Base-by-base conservation (phyloP, 2,329 filamentous ascomycete genomes). In the Dendrostoma leiphaemia region DNA sequence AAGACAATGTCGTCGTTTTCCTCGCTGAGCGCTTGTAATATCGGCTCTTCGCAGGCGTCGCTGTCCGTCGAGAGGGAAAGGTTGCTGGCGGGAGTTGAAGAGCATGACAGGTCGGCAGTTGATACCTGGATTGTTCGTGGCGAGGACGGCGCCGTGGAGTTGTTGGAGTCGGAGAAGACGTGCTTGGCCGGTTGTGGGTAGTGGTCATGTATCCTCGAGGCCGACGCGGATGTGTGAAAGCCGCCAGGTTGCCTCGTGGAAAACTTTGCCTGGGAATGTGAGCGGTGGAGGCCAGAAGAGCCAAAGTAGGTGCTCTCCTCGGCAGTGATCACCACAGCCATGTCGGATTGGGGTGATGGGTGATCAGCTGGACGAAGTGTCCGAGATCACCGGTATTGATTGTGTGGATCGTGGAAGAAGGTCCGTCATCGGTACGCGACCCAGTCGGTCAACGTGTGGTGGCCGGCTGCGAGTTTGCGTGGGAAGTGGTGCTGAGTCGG, bases 11-110 rank as follows among this genome's bases (percentile, higher is more conserved):
- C 78, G 34, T 79, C 74, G 34, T 74, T 68, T 56, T 80, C 72
- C 43, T 77, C 70, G 38, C 74, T 67, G 51, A 80, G 69, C 48
- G 73, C 66, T 55, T 64, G 55, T 46, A 67, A 51, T 17, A 58
- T 49, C 48, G 68, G 67, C 41, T 79, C 76, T 48, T 84, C 81
- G 62, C 74, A 80, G 55, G 81, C 79, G 44, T 78, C 81, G 51
- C 34, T 54, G 21, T 58, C 55, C 12, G 55, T 58, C 7, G 81
- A 78, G 51, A 88, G 70, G 12, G 84, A 88, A 51, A 86, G 70
- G 61, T 80, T 86, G 62, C 83, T 85, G 17, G 81, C 79, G 4
- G 84, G 80, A 3, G 84, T 88, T 2, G 85, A 87, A 23, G 77
- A 75, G 65, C 78, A 82, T 2, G 84, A 86, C 4, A 79, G 77